Base-by-base conservation (phyloP, 345 rosid genomes). In the Hypericum androsaemum region DNA sequence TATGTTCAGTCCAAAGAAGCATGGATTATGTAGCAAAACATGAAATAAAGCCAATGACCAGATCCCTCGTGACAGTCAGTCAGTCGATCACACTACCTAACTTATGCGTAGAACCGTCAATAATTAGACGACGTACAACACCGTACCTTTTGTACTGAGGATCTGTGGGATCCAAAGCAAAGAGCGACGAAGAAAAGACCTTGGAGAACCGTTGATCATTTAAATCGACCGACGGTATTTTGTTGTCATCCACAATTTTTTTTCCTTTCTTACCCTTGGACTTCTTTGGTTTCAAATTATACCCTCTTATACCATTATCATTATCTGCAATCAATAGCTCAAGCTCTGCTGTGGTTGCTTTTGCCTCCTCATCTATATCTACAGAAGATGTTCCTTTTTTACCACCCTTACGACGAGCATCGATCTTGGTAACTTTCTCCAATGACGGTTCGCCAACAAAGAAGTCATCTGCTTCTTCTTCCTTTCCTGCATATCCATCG, bases 131-230 rank as follows among this genome's bases (percentile, higher is more conserved):
- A 55, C 56, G 17, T 17, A 47, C 5, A 40, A 11, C 32, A 4
- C 17, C 8, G 44, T 66, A 92, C 98, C 98, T 80, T 74, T 88
- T 88, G 75, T 77, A 92, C 65, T 81, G 89, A 37, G 98, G 98
- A 71, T 92, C 80, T 6, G 98, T 92, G 54, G 98, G 98, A 63
- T 92, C 98, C 68, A 88, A 66, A 42, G 94, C 86, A 73, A 60
- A 92, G 49, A 62, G 71, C 53, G 86, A 84, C 37, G 83, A 72
- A 7, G 62, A 71, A 63, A 76, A 65, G 56, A 74, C 57, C 61
- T 77, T 73, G 15, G 95, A 65, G 65, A 92, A 92, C 61, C 98
- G 74, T 6, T 84, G 72, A 65, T 92, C 98, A 3, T 78, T 69
- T 12, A 61, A 71, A 60, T 69, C 75, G 44, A 58, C 70, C 0